phyloP scores from a whole-genome alignment of 2,329 filamentous ascomycete species.

The Phaeosphaeriaceae sp. region DNA sequence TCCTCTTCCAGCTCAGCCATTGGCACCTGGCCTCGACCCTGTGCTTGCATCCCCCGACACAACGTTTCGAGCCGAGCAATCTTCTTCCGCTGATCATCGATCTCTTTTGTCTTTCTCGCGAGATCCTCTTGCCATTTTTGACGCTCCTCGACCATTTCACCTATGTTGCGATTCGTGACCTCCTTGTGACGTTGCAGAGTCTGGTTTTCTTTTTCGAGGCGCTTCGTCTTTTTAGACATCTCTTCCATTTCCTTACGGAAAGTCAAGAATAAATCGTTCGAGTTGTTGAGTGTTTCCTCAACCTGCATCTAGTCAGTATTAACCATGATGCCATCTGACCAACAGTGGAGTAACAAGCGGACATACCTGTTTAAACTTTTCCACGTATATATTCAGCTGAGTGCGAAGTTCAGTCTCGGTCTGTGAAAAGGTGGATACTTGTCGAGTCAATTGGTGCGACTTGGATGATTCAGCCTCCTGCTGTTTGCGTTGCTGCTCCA shows the following conservation, averaged over 20 bases:
- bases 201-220: slow-evolving; percentile 95
- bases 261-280: slow-evolving; percentile 94
- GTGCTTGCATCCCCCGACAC: slow-evolving; percentile 94
- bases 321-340: slow-evolving; percentile 45
- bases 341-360: slow-evolving; percentile 19
- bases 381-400: slow-evolving; percentile 97
- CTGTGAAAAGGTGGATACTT: slow-evolving; percentile 94
- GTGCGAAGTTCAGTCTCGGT: slow-evolving; percentile 92
- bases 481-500: slow-evolving; percentile 87
- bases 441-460: slow-evolving; percentile 83
- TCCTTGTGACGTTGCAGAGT: slow-evolving; percentile 91
- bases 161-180: slow-evolving; percentile 89
- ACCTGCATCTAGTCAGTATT: slow-evolving; percentile 72
- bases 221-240: slow-evolving; percentile 99
- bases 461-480: slow-evolving; percentile 82
- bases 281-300: slow-evolving; percentile 97
- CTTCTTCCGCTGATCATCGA: slow-evolving; percentile 82
- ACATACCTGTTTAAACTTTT: slow-evolving; percentile 98
- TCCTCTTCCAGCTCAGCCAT: slow-evolving; percentile 59
- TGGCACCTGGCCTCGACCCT: slow-evolving; percentile 76
- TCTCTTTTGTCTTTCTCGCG: slow-evolving; percentile 73
- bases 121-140: slow-evolving; percentile 76
- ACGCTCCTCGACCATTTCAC: slow-evolving; percentile 96
- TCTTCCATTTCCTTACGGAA: slow-evolving; percentile 99
- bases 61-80: slow-evolving; percentile 92